Conservation (phyloP, 306 rosid species). For the Glycine tomentella region DNA sequence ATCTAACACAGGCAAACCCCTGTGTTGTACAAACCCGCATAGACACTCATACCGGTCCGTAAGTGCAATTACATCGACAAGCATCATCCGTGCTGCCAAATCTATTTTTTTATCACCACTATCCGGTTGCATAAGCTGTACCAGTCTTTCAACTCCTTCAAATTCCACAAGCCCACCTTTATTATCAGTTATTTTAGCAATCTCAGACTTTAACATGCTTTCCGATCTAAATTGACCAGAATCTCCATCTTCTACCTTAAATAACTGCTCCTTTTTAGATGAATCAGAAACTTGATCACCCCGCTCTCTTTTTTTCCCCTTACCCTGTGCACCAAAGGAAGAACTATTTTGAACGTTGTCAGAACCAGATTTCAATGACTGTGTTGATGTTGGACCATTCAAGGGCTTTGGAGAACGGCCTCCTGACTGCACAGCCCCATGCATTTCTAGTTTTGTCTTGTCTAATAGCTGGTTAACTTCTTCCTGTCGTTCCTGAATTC, state of each 20-base stretch:
- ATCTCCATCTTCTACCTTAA: slow-evolving; percentile 79
- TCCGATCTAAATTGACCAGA: slow-evolving; percentile 68
- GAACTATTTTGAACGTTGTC: slow-evolving; percentile 80
- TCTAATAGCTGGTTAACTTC: slow-evolving; percentile 85
- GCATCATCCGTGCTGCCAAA: slow-evolving; percentile 73
- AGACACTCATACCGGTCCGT: slow-evolving; percentile 85
- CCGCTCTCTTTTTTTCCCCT: slow-evolving; percentile 89
- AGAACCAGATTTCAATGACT: slow-evolving; percentile 77
- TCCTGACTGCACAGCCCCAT: slow-evolving; percentile 90
- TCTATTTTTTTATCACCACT: slow-evolving; percentile 75
- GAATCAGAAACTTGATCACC: slow-evolving; percentile 78
- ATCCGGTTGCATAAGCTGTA: slow-evolving; percentile 84
- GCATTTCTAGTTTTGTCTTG: slow-evolving; percentile 90
- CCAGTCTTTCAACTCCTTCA: slow-evolving; percentile 76
- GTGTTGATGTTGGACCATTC: slow-evolving; percentile 76
- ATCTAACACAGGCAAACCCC: slow-evolving; percentile 80
- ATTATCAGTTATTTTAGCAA: slow-evolving; percentile 80
- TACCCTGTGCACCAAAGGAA: slow-evolving; percentile 67
- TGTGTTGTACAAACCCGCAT: slow-evolving; percentile 70
- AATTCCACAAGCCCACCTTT: slow-evolving; percentile 82
- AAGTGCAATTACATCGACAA: slow-evolving; percentile 78
- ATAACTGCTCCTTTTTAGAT: slow-evolving; percentile 72
- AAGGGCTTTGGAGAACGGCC: slow-evolving; percentile 93
- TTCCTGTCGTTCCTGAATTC: slow-evolving; percentile 79
- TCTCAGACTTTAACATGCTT: slow-evolving; percentile 69